Percentiles rank a stretch among this genome's conserved stretches.
phyloP scores from a whole-genome alignment of 2,329 filamentous ascomycete genomes.

The Aspergillus piperis region DNA sequence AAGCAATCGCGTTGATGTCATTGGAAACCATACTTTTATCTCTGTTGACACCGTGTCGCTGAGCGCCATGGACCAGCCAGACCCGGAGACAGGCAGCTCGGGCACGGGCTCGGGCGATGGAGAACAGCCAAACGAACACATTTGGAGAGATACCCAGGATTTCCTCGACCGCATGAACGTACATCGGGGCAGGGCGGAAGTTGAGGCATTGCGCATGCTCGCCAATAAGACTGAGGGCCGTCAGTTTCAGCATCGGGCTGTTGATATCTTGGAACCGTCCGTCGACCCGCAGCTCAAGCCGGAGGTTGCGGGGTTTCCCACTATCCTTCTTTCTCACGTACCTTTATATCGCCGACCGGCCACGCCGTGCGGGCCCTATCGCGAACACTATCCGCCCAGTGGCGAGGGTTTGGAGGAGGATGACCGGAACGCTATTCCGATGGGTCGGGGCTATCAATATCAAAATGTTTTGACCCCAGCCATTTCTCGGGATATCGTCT shows the following conservation, averaged over 20 bases:
- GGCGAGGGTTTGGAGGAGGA: conserved; percentile 62
- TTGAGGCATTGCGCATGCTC: conserved; percentile 67
- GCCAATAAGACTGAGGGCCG: conserved; percentile 61
- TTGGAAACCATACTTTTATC: conserved; percentile 94
- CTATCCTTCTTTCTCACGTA: conserved; percentile 86
- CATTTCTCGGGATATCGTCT: conserved; percentile 73
- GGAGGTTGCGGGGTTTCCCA: conserved; percentile 67
- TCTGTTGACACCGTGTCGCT: conserved; percentile 87
- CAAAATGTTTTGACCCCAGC: conserved; percentile 84
- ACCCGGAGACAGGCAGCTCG: conserved; percentile 50
- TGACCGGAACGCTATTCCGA: conserved; percentile 73
- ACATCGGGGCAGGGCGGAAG: conserved; percentile 67
- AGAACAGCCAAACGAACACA: conserved; percentile 56
- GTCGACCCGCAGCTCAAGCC: conserved; percentile 24
- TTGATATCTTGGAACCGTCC: conserved; percentile 57
- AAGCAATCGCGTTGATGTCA: conserved; percentile 83
- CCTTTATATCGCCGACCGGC: conserved; percentile 80
- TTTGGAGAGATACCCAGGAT: conserved; percentile 74
- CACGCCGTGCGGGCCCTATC: conserved; percentile 82
- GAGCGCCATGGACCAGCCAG: conserved; percentile 67
- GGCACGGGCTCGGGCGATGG: conserved; percentile 49
- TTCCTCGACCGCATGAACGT: conserved; percentile 71
- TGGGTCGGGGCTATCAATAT: conserved; percentile 86
- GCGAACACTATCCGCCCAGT: conserved; percentile 79
- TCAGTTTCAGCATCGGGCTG: conserved; percentile 59